Percentiles rank a stretch among this genome's conserved stretches.
These are phyloP conservation scores for Mucor mucedo DNA, from an alignment of 371 early-diverging fungal species.

Conservation along the genomic window DNA sequence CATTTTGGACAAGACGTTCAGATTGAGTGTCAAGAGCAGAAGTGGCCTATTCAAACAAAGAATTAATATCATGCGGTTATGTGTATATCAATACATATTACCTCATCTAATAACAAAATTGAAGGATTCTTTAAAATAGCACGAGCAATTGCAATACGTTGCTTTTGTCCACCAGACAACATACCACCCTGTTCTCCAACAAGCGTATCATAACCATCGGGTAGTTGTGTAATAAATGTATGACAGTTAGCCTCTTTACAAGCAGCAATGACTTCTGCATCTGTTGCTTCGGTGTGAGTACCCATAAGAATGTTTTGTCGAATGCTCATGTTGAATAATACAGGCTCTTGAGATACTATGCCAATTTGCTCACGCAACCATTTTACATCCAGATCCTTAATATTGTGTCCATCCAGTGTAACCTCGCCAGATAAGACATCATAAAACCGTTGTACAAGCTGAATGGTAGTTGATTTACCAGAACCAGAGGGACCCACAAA, in stretches of 20 bases:
- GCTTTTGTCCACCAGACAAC: slow-evolving; percentile 89
- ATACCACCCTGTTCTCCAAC: slow-evolving; percentile 58
- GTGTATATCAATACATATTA: slow-evolving; percentile 4
- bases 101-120: slow-evolving; percentile 77
- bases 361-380: slow-evolving; percentile 70
- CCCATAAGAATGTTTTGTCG: slow-evolving; percentile 75
- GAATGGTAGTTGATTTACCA: slow-evolving; percentile 71
- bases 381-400: slow-evolving; percentile 54
- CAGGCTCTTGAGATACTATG: slow-evolving; percentile 74
- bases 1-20: slow-evolving; percentile 81
- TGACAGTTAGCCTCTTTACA: slow-evolving; percentile 74
- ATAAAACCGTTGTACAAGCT: slow-evolving; percentile 70
- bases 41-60: slow-evolving; percentile 63
- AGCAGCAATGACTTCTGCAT: slow-evolving; percentile 63
- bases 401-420: slow-evolving; percentile 58
- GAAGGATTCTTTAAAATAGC: slow-evolving; percentile 72
- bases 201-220: slow-evolving; percentile 74
- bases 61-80: slow-evolving; percentile 55
- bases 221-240: slow-evolving; percentile 68
- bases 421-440: slow-evolving; percentile 60
- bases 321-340: slow-evolving; percentile 74
- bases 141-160: slow-evolving; percentile 78
- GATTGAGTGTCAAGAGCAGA: slow-evolving; percentile 78
- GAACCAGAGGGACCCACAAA: slow-evolving; percentile 73
- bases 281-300: slow-evolving; percentile 44